phyloP scores from a whole-genome alignment of 2,329 filamentous ascomycete genomes.

The Hortaea werneckii region DNA sequence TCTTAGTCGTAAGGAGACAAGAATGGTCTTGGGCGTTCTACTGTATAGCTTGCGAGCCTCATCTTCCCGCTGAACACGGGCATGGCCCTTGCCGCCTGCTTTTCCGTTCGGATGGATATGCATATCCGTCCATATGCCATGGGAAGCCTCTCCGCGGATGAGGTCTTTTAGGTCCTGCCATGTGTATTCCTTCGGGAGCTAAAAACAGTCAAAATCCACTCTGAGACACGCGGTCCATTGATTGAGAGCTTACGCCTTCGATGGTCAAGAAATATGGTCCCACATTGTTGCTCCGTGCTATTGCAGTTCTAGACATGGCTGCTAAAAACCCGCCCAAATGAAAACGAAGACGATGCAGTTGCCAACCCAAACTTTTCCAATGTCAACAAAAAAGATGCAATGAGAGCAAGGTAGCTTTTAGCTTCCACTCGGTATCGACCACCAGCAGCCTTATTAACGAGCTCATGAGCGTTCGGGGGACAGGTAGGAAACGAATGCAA shows the following conservation, averaged over 20 bases:
- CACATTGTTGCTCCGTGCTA: not conserved
- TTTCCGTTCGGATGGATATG: conserved; percentile 12
- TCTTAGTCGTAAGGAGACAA: too few relatives aligned
- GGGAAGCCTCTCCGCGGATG: conserved; percentile 16
- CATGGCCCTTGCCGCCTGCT: conserved; percentile 14
- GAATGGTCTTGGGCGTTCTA: too few relatives aligned
- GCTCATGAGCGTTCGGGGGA: too few relatives aligned
- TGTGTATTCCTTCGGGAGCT: conserved; percentile 21
- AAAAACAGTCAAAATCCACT: too few relatives aligned
- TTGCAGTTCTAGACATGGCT: not conserved
- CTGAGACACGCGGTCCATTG: too few relatives aligned
- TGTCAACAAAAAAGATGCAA: not conserved
- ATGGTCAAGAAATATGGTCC: conserved; percentile 9
- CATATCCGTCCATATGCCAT: conserved; percentile 23
- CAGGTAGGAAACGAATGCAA: too few relatives aligned
- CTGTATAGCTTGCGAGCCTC: conserved; percentile 19
- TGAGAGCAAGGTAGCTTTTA: not conserved
- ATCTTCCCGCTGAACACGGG: conserved; percentile 13
- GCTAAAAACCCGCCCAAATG: not conserved
- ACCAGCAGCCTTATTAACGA: not conserved
- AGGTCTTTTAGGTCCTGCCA: conserved; percentile 26
- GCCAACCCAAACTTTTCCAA: not conserved
- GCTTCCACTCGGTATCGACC: too few relatives aligned
- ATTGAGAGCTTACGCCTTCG: conserved; percentile 9
- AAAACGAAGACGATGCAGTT: not conserved